Percentiles rank a stretch among this genome's conserved stretches.
phyloP scores from a whole-genome alignment of 2,329 filamentous ascomycete species.

The Ceratocystis cubensis region DNA sequence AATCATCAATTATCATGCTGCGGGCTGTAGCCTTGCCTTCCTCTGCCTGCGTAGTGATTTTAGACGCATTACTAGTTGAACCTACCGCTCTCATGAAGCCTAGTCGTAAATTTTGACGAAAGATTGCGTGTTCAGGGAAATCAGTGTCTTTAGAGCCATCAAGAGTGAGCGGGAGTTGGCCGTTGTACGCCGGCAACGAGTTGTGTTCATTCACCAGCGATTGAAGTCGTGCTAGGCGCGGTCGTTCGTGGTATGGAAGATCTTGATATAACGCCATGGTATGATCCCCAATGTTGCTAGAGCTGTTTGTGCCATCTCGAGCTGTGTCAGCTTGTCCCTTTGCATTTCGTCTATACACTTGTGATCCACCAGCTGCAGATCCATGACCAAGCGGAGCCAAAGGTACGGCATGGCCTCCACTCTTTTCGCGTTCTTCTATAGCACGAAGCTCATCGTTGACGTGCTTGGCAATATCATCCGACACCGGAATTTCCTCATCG shows the following conservation, averaged over 20 bases:
- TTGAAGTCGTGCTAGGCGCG: conserved; percentile 1
- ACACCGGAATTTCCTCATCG: conserved; percentile 14
- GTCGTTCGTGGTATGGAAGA: conserved; percentile 4
- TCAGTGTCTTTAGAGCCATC: not conserved
- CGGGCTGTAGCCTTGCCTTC: not conserved
- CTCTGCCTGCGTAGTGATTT: not conserved
- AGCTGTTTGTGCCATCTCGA: not conserved
- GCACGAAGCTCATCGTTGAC: conserved; percentile 9
- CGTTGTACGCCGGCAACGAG: conserved; percentile 9
- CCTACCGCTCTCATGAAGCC: not conserved
- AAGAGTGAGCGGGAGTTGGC: not conserved
- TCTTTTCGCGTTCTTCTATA: conserved; percentile 13
- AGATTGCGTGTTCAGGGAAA: conserved; percentile 8
- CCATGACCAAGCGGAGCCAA: not conserved
- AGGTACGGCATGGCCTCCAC: not conserved
- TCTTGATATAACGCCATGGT: not conserved
- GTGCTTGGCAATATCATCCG: conserved; percentile 10
- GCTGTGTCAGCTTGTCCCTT: not conserved
- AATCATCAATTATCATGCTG: conserved; percentile 8
- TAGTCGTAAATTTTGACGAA: not conserved
- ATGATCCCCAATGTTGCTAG: not conserved
- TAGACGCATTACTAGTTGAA: not conserved
- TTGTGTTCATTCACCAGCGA: conserved; percentile 10
- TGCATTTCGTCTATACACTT: not conserved
- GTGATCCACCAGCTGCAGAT: not conserved